phyloP scores from a whole-genome alignment of 1,284 basidiomycete genomes.

The Apiotrichum gracile region DNA sequence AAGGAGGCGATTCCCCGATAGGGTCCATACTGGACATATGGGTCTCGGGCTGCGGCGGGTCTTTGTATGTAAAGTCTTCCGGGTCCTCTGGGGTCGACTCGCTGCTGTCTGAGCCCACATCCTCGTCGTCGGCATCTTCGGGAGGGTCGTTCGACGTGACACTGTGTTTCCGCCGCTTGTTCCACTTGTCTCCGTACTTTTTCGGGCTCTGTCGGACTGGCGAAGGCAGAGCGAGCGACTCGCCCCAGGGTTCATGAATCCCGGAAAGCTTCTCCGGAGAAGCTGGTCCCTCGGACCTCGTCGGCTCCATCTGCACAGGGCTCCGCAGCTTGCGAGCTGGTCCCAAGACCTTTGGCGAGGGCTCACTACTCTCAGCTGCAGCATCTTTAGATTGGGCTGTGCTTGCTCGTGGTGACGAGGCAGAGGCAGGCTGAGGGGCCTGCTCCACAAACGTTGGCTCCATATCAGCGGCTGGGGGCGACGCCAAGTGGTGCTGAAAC shows the following conservation, averaged over 20 bases:
- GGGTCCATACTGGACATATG: neutral
- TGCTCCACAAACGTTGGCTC: neutral
- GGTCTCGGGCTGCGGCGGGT: neutral
- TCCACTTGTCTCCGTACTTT: neutral
- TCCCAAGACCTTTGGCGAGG: too few relatives aligned
- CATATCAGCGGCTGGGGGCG: neutral
- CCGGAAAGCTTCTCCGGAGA: neutral
- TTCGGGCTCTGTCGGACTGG: neutral
- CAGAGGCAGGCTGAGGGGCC: neutral
- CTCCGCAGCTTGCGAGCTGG: too few relatives aligned
- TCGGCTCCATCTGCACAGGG: too few relatives aligned
- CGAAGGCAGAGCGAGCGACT: neutral
- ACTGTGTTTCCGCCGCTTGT: too few relatives aligned
- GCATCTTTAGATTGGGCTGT: neutral
- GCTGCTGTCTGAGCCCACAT: slow-evolving; percentile 4
- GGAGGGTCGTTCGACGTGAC: neutral
- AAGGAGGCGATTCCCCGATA: neutral
- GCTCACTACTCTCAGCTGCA: neutral
- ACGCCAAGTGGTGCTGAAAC: neutral
- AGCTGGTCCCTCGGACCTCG: neutral
- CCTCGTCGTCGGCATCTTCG: neutral
- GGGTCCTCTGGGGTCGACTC: slow-evolving; percentile 16
- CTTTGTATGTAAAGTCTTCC: slow-evolving; percentile 18
- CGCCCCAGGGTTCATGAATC: neutral
- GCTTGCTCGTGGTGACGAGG: too few relatives aligned